These are phyloP conservation scores for Tolypocladium guangdongense DNA, from an alignment of 2,329 filamentous ascomycete genomes.

Conservation along the genomic window DNA sequence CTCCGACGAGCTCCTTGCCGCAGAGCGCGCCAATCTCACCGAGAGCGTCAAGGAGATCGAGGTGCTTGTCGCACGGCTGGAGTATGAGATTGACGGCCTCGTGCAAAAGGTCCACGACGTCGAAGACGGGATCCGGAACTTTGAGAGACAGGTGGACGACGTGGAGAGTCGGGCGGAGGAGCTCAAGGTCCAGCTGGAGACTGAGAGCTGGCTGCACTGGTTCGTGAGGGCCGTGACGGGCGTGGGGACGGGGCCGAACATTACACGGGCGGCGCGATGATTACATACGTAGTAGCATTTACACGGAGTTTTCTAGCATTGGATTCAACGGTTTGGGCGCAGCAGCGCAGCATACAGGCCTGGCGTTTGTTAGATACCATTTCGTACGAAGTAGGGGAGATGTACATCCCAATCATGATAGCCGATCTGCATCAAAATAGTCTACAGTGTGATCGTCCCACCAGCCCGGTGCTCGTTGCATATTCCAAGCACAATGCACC, in stretches of 20 bases:
- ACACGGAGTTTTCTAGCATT: not conserved
- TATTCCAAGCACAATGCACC: conserved; percentile 1
- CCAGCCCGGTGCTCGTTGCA: not conserved
- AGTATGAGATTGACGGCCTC: conserved; percentile 83
- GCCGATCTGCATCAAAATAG: not conserved
- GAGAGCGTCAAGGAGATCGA: conserved; percentile 73
- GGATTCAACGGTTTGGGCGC: not conserved
- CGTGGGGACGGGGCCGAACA: conserved; percentile 49
- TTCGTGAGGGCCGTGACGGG: conserved; percentile 49
- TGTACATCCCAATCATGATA: not conserved
- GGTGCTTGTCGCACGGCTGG: conserved; percentile 69
- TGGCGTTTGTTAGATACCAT: not conserved
- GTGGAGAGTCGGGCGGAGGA: conserved; percentile 55
- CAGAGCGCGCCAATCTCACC: conserved; percentile 56
- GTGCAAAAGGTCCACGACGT: conserved; percentile 75
- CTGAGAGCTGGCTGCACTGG: conserved; percentile 55
- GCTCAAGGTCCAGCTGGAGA: conserved; percentile 51
- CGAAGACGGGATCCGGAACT: conserved; percentile 69
- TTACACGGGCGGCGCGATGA: conserved; percentile 22
- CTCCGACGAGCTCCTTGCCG: conserved; percentile 56
- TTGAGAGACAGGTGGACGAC: conserved; percentile 66
- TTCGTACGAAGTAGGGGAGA: not conserved
- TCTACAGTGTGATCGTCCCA: not conserved
- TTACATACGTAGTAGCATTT: not conserved
- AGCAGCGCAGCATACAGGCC: not conserved